Evolutionary conservation across 441 rosid genomes (phyloP), one percentile per base, ranked within the genome.

Genomic region (Aleurites moluccanus): DNA sequence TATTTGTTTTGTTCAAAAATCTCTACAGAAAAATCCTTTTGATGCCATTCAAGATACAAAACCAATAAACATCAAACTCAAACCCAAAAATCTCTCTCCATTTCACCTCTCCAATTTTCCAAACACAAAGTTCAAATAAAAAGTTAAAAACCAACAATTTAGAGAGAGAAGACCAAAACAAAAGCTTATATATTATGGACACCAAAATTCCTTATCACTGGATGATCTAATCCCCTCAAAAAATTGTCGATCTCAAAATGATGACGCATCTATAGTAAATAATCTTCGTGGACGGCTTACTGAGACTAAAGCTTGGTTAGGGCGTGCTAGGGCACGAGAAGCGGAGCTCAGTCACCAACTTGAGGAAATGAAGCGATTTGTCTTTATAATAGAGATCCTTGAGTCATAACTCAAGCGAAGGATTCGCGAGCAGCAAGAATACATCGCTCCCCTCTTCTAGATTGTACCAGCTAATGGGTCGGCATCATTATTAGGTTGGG

Each of bases 381-480:
- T n/a, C n/a, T n/a, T n/a, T n/a, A n/a, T n/a, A n/a, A 93, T 93
- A 93, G 98, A 91, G 88, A 91, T 93, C 86, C 87, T 93, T 25
- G 92, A 88, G 84, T 72, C 81, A 56, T 91, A 79, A 73, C 86
- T 91, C 57, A 87, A 86, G 75, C 81, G 93, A 3, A 80, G 84
- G 72, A 87, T 80, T 68, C 85, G 76, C 73, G 91, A 92, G 84
- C 93, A 92, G 76, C 90, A 81, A 80, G 89, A 90, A 60, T 86
- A 84, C 60, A 79, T 88, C 49, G 64, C 79, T 38, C 88, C 77
- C 65, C 80, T 89, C 52, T 85, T 85, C 77, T 84, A 91, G 53
- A n/a, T 84, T 6, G 15, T 84, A 13, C 72, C 81, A 1, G 71
- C 80, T 20, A 80, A 78, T n/a, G n/a, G n/a, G n/a, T n/a, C n/a